Conservation (phyloP, 1,139 yeast genomes). For the Suhomyces bokatorum region DNA sequence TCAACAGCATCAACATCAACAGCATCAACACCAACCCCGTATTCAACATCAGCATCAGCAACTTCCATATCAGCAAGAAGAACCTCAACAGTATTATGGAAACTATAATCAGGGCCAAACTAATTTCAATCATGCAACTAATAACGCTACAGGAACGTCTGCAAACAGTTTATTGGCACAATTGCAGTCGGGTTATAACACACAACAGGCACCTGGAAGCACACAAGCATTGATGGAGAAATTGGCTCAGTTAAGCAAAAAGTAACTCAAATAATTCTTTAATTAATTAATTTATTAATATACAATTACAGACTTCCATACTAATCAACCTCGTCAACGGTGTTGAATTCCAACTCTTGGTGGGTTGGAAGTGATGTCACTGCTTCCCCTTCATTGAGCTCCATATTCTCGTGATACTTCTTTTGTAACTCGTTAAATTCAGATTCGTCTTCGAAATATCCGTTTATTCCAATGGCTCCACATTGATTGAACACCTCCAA, state of each 20-base stretch:
- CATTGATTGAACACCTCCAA: conserved; percentile 76
- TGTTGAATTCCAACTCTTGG: conserved; percentile 8
- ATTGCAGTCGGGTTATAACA: conserved; percentile 20
- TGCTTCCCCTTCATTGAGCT: conserved; percentile 9
- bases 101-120: conserved; percentile 19
- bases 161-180: conserved; percentile 33
- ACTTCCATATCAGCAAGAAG: not conserved
- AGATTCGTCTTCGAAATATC: conserved; percentile 30
- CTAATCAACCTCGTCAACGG: conserved; percentile 20
- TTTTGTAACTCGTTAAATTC: conserved; percentile 27
- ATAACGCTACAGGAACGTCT: conserved; percentile 23
- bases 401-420: conserved; percentile 23
- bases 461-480: conserved; percentile 74
- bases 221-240: conserved; percentile 38
- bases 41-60: too few relatives aligned
- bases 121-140: conserved; percentile 10
- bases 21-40: too few relatives aligned
- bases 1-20: too few relatives aligned
- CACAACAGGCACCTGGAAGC: conserved; percentile 2
- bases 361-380: conserved; percentile 1
- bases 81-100: not conserved
- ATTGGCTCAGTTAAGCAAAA: conserved; percentile 32
- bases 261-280: conserved; percentile 9
- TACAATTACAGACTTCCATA: not conserved
- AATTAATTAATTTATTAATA: not conserved